phyloP scores from a whole-genome alignment of 2,329 filamentous ascomycete genomes.

The Scopulariopsis brevicaulis region DNA sequence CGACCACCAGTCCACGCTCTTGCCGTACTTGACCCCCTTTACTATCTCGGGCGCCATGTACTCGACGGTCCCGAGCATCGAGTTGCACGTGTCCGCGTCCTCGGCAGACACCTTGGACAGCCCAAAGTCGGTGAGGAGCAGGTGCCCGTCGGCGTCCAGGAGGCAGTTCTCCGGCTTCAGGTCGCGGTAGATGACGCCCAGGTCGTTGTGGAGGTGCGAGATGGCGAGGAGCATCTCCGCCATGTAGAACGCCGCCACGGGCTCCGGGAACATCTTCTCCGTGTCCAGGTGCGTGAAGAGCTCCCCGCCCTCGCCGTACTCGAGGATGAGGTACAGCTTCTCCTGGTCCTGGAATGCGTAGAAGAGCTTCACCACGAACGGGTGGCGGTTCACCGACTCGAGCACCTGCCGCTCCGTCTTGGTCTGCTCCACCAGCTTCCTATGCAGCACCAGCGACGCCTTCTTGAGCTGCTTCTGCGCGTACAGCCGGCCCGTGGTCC shows the following conservation, averaged over 20 bases:
- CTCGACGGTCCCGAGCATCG: conserved; percentile 86
- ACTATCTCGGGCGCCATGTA: conserved; percentile 99
- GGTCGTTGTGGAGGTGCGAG: conserved; percentile 80
- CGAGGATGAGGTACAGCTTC: conserved; percentile 92
- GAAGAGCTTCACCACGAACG: conserved; percentile 95
- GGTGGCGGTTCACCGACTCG: conserved; percentile 91
- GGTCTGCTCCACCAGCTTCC: conserved; percentile 91
- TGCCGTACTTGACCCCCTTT: conserved; percentile 77
- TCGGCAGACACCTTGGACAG: conserved; percentile 88
- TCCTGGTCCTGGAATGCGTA: conserved; percentile 98
- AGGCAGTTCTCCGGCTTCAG: conserved; percentile 97
- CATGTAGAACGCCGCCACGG: conserved; percentile 92
- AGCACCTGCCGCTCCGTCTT: conserved; percentile 93
- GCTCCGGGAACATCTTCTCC: conserved; percentile 90
- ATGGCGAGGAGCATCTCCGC: conserved; percentile 93
- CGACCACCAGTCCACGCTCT: conserved; percentile 97
- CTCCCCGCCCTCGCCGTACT: conserved; percentile 95
- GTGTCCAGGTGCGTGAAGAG: conserved; percentile 90
- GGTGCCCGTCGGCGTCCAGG: conserved; percentile 79
- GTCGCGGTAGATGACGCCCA: conserved; percentile 93
- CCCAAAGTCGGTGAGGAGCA: conserved; percentile 92
- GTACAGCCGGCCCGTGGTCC: conserved; percentile 74
- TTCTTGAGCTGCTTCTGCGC: conserved; percentile 99
- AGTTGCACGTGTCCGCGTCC: conserved; percentile 57
- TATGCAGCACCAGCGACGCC: conserved; percentile 87